Evolutionary conservation across 2,329 filamentous ascomycete species (phyloP).

Genomic region (Botrytis galanthina): DNA sequence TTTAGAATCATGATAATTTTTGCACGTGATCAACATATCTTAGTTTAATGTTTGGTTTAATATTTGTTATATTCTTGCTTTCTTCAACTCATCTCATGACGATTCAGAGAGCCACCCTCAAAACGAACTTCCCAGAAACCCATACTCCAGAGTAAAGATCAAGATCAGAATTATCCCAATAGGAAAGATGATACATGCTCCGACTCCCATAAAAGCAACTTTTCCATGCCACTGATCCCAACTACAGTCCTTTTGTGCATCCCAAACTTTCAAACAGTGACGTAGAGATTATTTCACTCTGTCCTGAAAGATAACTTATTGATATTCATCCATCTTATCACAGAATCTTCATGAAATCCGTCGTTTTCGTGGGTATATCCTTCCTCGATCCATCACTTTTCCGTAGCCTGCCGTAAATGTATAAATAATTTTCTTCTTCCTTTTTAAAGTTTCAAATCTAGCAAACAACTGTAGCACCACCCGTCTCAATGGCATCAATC

Average conservation of each 20-base stretch:
- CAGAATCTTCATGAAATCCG: neutral
- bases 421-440: conserved; percentile 7
- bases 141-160: conserved; percentile 10
- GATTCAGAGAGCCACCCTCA: neutral
- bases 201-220: conserved; percentile 16
- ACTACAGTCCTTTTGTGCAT: neutral
- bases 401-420: conserved; percentile 8
- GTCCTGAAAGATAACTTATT: neutral
- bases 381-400: neutral
- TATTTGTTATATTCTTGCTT: neutral
- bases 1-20: neutral
- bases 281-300: neutral
- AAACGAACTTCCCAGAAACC: neutral
- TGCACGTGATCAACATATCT: neutral
- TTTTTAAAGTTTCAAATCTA: conserved; percentile 22
- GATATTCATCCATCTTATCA: conserved; percentile 2
- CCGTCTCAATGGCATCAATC: conserved; percentile 95
- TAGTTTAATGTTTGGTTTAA: neutral
- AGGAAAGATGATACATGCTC: neutral
- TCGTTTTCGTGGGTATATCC: conserved; percentile 11
- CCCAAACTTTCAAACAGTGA: conserved; percentile 1
- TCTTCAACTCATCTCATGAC: neutral
- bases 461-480: conserved; percentile 68
- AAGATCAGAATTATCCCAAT: neutral
- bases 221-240: conserved; percentile 12